Percentiles rank a stretch among this genome's conserved stretches.
Conservation (phyloP, 306 rosid genomes). For the Pyrus bretschneideri region DNA sequence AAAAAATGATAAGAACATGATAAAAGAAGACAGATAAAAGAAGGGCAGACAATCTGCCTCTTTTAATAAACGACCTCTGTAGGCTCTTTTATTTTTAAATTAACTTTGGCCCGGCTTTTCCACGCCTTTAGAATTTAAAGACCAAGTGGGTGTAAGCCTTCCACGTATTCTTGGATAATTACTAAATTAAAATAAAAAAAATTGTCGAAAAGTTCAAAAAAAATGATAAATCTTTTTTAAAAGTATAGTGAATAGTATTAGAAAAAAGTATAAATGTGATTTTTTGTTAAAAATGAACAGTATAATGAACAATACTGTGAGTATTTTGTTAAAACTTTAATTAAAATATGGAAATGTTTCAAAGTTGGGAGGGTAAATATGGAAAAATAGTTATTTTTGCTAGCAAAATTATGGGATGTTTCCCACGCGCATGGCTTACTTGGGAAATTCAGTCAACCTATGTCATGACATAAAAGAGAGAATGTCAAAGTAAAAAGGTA, state of each 20-base stretch:
- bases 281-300: too few species aligned
- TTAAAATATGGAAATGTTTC: neutral
- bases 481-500: neutral
- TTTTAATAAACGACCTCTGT: neutral
- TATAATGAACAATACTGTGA: too few species aligned
- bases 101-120: neutral
- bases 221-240: too few species aligned
- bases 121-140: neutral
- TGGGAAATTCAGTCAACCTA: neutral
- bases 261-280: too few species aligned
- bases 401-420: neutral
- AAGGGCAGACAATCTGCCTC: too few species aligned
- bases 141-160: conserved; percentile 12
- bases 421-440: conserved; percentile 10
- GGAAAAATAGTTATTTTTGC: neutral
- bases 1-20: too few species aligned
- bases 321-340: too few species aligned
- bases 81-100: neutral
- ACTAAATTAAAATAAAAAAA: neutral
- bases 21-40: too few species aligned
- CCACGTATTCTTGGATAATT: conserved; percentile 19
- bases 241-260: too few species aligned
- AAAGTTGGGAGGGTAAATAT: neutral
- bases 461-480: neutral
- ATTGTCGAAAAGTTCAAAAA: too few species aligned